Percentiles rank a stretch among this genome's conserved stretches.
phyloP scores from a whole-genome alignment of 2,329 filamentous ascomycete genomes.

The Phialocephala sp. region DNA sequence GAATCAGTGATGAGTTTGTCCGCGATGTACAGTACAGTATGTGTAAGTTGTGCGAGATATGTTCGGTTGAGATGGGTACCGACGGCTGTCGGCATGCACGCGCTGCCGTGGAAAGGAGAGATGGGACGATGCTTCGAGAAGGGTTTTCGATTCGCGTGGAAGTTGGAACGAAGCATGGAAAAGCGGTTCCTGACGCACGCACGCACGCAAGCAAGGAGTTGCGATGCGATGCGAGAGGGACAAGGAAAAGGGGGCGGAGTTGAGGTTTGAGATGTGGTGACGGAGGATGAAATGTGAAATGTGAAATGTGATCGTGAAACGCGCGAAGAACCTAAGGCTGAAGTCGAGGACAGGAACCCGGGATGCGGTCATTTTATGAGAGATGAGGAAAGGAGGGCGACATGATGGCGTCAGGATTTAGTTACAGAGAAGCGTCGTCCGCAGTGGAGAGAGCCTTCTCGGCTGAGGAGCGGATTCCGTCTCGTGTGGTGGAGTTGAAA shows the following conservation, averaged over 20 bases:
- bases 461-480: not conserved
- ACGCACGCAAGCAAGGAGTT: not conserved
- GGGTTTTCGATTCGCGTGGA: not conserved
- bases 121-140: conserved; percentile 2
- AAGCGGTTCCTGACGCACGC: not conserved
- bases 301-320: conserved; percentile 8
- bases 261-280: not conserved
- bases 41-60: not conserved
- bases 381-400: not conserved
- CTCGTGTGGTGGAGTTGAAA: conserved; percentile 4
- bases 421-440: too few species aligned
- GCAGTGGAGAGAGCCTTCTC: too few species aligned
- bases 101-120: not conserved
- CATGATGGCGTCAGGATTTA: not conserved
- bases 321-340: not conserved
- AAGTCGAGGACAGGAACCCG: not conserved
- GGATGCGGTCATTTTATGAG: not conserved
- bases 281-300: not conserved
- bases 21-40: not conserved
- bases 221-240: too few species aligned
- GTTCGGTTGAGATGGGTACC: too few species aligned
- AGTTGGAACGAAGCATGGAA: not conserved
- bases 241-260: not conserved
- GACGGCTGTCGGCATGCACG: not conserved
- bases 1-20: not conserved